A percentile compares a stretch with the other conserved stretches of the same genome.
phyloP scores from a whole-genome alignment of 495 filamentous ascomycete genomes.

The Hypoxylon trugodes region DNA sequence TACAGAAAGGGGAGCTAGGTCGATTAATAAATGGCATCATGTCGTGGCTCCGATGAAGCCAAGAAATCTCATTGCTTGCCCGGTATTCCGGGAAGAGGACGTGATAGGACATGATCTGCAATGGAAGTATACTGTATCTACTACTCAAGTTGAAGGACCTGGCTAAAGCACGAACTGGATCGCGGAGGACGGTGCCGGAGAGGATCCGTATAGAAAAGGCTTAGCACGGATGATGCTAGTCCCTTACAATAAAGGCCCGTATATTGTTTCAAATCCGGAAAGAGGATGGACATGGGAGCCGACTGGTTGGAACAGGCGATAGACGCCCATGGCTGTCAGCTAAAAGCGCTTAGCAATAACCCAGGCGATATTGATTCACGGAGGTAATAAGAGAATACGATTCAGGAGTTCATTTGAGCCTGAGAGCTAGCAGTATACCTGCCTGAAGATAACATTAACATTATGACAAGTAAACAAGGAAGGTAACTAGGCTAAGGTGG shows the following conservation, averaged over 20 bases:
- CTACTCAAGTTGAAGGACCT: conserved; percentile 18
- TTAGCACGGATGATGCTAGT: conserved; percentile 37
- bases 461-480: conserved; percentile 8
- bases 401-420: conserved; percentile 23
- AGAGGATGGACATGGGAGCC: conserved; percentile 31
- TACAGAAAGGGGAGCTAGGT: conserved; percentile 23
- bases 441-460: neutral
- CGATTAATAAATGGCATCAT: conserved; percentile 42
- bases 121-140: conserved; percentile 15
- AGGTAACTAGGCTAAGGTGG: conserved; percentile 8
- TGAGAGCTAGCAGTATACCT: conserved; percentile 20
- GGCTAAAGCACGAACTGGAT: conserved; percentile 41
- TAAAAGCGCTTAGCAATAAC: conserved; percentile 29
- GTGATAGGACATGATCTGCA: conserved; percentile 40
- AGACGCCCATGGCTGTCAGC: conserved; percentile 39
- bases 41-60: conserved; percentile 19
- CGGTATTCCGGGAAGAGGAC: conserved; percentile 40
- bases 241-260: conserved; percentile 35
- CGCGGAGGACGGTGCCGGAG: conserved; percentile 40
- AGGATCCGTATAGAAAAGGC: conserved; percentile 32
- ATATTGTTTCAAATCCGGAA: conserved; percentile 37
- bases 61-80: conserved; percentile 28
- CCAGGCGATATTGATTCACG: conserved; percentile 22
- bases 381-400: conserved; percentile 14
- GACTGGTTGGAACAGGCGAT: conserved; percentile 44